Conservation (phyloP, 1,284 basidiomycete species). For the Veloboletus limbatus region DNA sequence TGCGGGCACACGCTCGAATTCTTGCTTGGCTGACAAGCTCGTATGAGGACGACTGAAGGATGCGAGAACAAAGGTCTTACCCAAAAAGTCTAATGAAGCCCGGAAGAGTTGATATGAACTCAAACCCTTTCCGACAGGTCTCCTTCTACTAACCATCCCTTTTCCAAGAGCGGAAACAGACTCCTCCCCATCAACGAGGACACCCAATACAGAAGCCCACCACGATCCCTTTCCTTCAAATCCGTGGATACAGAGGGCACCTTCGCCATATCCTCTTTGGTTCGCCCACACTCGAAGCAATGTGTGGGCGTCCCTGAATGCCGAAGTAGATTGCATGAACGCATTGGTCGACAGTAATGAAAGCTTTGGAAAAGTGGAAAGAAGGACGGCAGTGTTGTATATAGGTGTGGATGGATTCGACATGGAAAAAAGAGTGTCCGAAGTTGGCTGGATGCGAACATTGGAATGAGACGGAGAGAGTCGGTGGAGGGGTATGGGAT, state of each 20-base stretch:
- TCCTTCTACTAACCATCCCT: conserved; percentile 43
- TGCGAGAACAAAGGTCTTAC: conserved; percentile 38
- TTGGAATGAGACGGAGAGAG: conserved; percentile 79
- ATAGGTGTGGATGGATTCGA: conserved; percentile 56
- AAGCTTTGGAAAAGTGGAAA: conserved; percentile 60
- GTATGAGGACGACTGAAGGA: conserved; percentile 9
- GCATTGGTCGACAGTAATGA: conserved; percentile 71
- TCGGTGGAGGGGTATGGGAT: conserved; percentile 60
- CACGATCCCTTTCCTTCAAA: conserved; percentile 66
- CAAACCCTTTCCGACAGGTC: conserved; percentile 65
- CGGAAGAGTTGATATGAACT: conserved; percentile 88
- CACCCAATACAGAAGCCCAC: conserved; percentile 70
- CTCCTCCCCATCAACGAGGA: conserved; percentile 73
- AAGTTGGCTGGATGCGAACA: conserved; percentile 45
- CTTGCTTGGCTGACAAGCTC: conserved; percentile 56
- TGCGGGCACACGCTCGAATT: conserved; percentile 60
- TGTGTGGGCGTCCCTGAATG: conserved; percentile 74
- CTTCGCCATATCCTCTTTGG: conserved; percentile 75
- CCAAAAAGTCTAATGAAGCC: conserved; percentile 75
- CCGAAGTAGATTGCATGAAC: conserved; percentile 58
- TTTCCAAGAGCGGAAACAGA: conserved; percentile 22
- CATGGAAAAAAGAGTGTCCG: background rate
- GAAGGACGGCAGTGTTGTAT: conserved; percentile 79
- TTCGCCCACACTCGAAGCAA: conserved; percentile 90
- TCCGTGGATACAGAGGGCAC: conserved; percentile 59